phyloP scores from a whole-genome alignment of 768 basidiomycete genomes.

The Termitomyces heimii region DNA sequence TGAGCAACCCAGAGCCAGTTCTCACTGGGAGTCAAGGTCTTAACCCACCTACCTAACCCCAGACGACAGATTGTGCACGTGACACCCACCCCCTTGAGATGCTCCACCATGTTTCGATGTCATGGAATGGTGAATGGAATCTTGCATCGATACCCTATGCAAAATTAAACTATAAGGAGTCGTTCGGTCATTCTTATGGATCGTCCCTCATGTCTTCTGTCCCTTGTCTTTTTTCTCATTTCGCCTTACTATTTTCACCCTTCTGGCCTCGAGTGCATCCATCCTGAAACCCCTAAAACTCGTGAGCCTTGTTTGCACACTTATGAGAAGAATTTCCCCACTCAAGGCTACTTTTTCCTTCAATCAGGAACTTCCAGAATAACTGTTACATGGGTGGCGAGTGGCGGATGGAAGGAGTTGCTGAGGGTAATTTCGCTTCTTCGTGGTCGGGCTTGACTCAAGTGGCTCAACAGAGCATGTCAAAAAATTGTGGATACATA shows the following conservation, averaged over 20 bases:
- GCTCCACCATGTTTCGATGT: background rate
- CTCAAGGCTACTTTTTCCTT: too few relatives aligned
- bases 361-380: background rate
- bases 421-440: background rate
- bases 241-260: background rate
- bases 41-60: too few relatives aligned
- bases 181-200: background rate
- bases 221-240: background rate
- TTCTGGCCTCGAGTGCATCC: background rate
- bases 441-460: background rate
- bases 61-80: too few relatives aligned
- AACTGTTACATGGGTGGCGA: background rate
- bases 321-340: background rate
- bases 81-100: too few relatives aligned
- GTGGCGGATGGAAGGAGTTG: background rate
- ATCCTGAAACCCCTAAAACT: background rate
- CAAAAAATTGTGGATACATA: background rate
- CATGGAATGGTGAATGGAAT: background rate
- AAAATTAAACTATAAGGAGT: background rate
- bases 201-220: background rate
- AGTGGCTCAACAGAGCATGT: background rate
- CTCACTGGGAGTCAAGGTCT: too few relatives aligned
- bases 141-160: background rate
- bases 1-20: too few relatives aligned
- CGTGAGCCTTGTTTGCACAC: background rate